These are phyloP conservation scores for Pleurotus pulmonarius DNA, from an alignment of 768 basidiomycete species.

Conservation along the genomic window DNA sequence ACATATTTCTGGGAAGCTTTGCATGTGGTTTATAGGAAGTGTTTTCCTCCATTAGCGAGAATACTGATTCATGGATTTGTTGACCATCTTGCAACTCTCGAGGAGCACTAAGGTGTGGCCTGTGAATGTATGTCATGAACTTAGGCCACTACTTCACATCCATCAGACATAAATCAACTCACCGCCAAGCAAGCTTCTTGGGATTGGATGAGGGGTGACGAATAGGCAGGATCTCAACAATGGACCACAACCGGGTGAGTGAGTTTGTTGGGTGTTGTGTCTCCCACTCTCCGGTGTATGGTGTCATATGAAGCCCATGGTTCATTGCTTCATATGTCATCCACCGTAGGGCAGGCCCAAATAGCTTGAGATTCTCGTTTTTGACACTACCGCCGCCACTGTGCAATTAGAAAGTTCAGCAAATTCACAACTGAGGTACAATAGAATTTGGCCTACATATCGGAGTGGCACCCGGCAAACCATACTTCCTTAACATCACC, in stretches of 20 bases:
- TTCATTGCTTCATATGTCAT: slow-evolving; percentile 16
- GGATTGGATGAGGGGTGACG: not conserved
- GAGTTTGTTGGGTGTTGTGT: slow-evolving; percentile 9
- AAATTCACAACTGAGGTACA: too few relatives aligned
- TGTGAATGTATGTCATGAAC: not conserved
- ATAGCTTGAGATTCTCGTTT: slow-evolving; percentile 16
- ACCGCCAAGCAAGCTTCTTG: not conserved
- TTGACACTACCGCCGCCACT: slow-evolving; percentile 15
- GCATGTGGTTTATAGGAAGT: too few relatives aligned
- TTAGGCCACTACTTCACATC: too few relatives aligned
- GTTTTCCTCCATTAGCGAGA: too few relatives aligned
- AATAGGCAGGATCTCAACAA: slow-evolving; percentile 10
- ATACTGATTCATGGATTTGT: too few relatives aligned
- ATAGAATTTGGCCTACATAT: slow-evolving; percentile 26
- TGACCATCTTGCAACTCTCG: slow-evolving; percentile 3
- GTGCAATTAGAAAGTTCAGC: too few relatives aligned
- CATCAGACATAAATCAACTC: not conserved
- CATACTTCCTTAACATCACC: slow-evolving; percentile 24
- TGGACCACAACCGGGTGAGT: slow-evolving; percentile 12
- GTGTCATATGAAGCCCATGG: slow-evolving; percentile 12
- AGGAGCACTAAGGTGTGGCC: not conserved
- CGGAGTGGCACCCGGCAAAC: slow-evolving; percentile 23
- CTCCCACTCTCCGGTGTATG: slow-evolving; percentile 8
- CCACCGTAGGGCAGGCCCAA: slow-evolving; percentile 15
- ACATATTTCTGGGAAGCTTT: too few relatives aligned